Conservation (phyloP, 345 rosid genomes). For the Populus nigra region DNA sequence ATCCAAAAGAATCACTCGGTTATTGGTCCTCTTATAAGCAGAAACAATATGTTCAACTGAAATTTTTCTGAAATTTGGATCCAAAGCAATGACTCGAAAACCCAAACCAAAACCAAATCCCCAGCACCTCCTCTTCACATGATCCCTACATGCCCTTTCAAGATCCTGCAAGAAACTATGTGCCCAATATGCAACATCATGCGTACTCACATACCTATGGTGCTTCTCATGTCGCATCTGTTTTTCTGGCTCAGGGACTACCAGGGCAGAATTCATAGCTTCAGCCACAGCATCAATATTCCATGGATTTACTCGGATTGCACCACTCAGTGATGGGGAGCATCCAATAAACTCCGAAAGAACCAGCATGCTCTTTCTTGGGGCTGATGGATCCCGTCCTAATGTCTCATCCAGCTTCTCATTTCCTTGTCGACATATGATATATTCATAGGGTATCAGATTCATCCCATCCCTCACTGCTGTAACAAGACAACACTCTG, state of each 20-base stretch:
- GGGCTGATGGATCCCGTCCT: constrained; percentile 41
- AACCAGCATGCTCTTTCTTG: constrained; percentile 87
- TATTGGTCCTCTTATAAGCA: constrained; percentile 76
- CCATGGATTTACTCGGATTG: constrained; percentile 94
- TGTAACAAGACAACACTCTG: constrained; percentile 92
- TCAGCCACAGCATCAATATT: constrained; percentile 83
- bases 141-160: constrained; percentile 83
- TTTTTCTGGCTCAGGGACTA: constrained; percentile 68
- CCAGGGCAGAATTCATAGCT: constrained; percentile 78
- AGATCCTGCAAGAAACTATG: constrained; percentile 92
- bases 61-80: constrained; percentile 86
- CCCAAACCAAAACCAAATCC: constrained; percentile 94
- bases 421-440: constrained; percentile 81
- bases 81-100: constrained; percentile 82
- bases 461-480: constrained; percentile 98
- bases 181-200: constrained; percentile 95
- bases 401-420: constrained; percentile 55
- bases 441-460: constrained; percentile 86
- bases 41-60: constrained; percentile 86
- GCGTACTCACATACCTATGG: constrained; percentile 82
- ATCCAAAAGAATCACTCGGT: constrained; percentile 82
- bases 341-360: constrained; percentile 92
- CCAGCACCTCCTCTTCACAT: constrained; percentile 80
- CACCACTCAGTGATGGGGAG: constrained; percentile 88
- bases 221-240: constrained; percentile 93